These are phyloP conservation scores for Lentinus tigrinus DNA, from an alignment of 768 basidiomycete species.

Conservation along the genomic window DNA sequence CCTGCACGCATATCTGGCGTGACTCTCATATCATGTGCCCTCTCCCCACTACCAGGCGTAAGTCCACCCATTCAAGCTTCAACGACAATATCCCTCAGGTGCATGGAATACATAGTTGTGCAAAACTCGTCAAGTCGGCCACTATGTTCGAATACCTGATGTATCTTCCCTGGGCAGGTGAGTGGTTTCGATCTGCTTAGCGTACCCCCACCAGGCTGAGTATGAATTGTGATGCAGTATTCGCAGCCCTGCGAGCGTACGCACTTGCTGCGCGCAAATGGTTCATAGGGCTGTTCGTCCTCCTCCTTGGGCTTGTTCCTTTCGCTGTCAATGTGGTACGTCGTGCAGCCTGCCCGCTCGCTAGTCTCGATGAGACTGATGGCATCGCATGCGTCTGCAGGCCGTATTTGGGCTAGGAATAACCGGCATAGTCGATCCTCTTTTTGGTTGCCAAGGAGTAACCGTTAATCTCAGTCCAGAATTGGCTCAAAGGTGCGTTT, in stretches of 20 bases:
- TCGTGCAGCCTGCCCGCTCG: neutral
- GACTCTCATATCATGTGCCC: too few relatives aligned
- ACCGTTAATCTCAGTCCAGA: neutral
- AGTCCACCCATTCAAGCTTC: too few relatives aligned
- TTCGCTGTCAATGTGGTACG: neutral
- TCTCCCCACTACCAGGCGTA: too few relatives aligned
- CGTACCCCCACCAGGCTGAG: neutral
- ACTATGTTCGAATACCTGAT: neutral
- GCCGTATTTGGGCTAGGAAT: neutral
- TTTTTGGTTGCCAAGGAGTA: neutral
- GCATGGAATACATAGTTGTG: neutral
- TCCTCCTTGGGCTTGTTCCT: neutral
- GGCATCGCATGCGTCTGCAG: too few relatives aligned
- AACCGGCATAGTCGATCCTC: neutral
- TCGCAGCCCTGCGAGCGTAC: neutral
- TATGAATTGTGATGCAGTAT: neutral
- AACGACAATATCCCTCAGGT: neutral
- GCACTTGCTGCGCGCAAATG: neutral
- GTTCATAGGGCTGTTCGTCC: neutral
- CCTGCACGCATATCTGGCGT: neutral
- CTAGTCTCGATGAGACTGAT: neutral
- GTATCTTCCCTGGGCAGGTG: neutral
- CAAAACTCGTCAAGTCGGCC: neutral
- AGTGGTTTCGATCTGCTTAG: neutral
- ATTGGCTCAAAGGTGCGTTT: neutral